Conservation (phyloP, 768 basidiomycete species). For the Lactifluus hygrophoroides region DNA sequence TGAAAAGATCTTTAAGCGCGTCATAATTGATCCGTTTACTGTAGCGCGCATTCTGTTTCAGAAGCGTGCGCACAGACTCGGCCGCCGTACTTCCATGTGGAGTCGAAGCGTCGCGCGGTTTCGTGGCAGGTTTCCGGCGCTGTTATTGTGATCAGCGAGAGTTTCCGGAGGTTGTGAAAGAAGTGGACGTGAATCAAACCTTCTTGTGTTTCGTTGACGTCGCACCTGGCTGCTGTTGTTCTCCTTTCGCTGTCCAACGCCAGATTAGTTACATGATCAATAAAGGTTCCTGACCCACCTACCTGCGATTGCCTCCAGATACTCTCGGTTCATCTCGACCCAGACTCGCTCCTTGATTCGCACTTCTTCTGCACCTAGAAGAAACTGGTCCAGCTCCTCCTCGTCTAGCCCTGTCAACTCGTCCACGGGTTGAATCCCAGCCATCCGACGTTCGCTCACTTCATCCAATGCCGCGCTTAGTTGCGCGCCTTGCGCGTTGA, state of each 20-base stretch:
- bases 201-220: slow-evolving; percentile 53
- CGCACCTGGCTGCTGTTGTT: slow-evolving; percentile 34
- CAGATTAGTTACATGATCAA: slow-evolving; percentile 9
- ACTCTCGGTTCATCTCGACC: slow-evolving; percentile 91
- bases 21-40: slow-evolving; percentile 93
- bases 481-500: slow-evolving; percentile 50
- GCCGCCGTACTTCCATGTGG: slow-evolving; percentile 63
- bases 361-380: slow-evolving; percentile 73
- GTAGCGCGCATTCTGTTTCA: slow-evolving; percentile 81
- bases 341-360: slow-evolving; percentile 84
- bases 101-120: slow-evolving; percentile 68
- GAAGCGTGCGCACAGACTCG: slow-evolving; percentile 66
- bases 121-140: slow-evolving; percentile 59
- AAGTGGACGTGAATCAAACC: slow-evolving; percentile 41
- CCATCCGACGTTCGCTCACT: slow-evolving; percentile 53
- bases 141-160: slow-evolving; percentile 31
- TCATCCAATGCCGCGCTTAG: slow-evolving; percentile 57
- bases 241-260: slow-evolving; percentile 57
- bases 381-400: slow-evolving; percentile 76
- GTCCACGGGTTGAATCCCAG: slow-evolving; percentile 40
- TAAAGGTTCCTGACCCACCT: slow-evolving; percentile 20
- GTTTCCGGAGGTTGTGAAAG: not conserved
- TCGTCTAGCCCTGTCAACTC: slow-evolving; percentile 80
- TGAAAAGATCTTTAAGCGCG: slow-evolving; percentile 72
- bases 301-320: slow-evolving; percentile 84